phyloP scores from a whole-genome alignment of 1,284 basidiomycete genomes.

The Leccinum fuscescens region DNA sequence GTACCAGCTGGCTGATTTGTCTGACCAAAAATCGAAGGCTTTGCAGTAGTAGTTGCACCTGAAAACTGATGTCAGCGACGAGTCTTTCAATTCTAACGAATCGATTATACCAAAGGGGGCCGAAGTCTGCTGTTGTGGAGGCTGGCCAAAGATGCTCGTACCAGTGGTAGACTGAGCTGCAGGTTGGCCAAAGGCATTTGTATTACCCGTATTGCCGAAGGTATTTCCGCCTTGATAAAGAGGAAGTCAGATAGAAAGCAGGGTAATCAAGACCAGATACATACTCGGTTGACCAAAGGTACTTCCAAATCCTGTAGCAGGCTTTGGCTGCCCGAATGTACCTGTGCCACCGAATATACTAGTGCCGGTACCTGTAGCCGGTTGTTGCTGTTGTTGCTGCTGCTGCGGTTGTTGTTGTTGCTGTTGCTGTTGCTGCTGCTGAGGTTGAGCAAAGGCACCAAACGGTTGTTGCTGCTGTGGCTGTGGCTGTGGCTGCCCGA shows the following conservation, averaged over 20 bases:
- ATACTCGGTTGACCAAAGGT: constrained; percentile 29
- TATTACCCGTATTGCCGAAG: constrained; percentile 41
- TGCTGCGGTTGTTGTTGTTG: constrained; percentile 24
- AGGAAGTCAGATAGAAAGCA: constrained; percentile 3
- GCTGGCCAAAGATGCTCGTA: constrained; percentile 35
- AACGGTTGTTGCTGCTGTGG: constrained; percentile 27
- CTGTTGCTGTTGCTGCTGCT: constrained; percentile 17
- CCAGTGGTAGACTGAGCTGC: constrained; percentile 27
- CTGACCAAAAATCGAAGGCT: constrained; percentile 45
- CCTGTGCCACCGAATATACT: constrained; percentile 41
- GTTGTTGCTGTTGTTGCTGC: constrained; percentile 25
- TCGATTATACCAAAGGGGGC: constrained; percentile 20
- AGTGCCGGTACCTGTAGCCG: constrained; percentile 28
- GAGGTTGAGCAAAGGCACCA: constrained; percentile 42
- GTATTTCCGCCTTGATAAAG: constrained; percentile 25
- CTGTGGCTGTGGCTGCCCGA: constrained; percentile 35
- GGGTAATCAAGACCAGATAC: background rate
- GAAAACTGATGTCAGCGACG: constrained; percentile 5
- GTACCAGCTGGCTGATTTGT: constrained; percentile 31
- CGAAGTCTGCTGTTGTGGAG: constrained; percentile 30
- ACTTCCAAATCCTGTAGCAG: constrained; percentile 41
- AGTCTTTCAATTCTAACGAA: background rate
- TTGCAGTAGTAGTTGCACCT: constrained; percentile 37
- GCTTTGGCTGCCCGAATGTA: constrained; percentile 38
- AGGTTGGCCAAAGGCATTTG: constrained; percentile 37